A percentile compares a stretch with the other conserved stretches of the same genome.
These are phyloP conservation scores for Tetrapyrgos nigripes DNA, from an alignment of 1,284 basidiomycete genomes.

Conservation along the genomic window DNA sequence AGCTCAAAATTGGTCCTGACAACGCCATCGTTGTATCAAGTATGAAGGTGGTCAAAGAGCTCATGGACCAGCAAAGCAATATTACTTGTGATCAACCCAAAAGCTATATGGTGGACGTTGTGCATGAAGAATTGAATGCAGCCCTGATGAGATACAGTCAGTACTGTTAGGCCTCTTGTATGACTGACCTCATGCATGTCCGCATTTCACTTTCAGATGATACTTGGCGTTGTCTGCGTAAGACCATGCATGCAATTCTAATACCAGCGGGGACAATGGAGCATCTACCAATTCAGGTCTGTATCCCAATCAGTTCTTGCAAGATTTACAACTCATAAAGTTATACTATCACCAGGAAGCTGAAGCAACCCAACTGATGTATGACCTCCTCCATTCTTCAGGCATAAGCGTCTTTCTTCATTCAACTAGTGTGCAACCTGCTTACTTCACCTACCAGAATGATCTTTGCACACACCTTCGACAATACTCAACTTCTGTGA, in stretches of 20 bases:
- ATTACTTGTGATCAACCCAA: constrained; percentile 28
- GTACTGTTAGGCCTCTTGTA: neutral
- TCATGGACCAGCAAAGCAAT: constrained; percentile 29
- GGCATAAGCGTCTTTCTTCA: neutral
- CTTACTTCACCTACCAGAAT: no score
- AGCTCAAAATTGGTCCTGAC: no score
- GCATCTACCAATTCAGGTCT: constrained; percentile 31
- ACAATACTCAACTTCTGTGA: constrained; percentile 33
- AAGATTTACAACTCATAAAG: no score
- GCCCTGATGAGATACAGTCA: constrained; percentile 1
- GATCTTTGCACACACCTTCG: constrained; percentile 29
- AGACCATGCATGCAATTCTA: constrained; percentile 15
- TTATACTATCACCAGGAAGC: constrained; percentile 8
- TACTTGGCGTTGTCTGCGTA: constrained; percentile 10
- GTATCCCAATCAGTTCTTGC: no score
- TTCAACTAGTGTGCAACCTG: neutral
- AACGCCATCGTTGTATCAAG: constrained; percentile 31
- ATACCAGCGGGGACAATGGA: constrained; percentile 14
- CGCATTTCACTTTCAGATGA: neutral
- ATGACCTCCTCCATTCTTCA: constrained; percentile 23
- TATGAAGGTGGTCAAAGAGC: constrained; percentile 26
- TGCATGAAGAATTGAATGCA: constrained; percentile 5
- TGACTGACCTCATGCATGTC: neutral
- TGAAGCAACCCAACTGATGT: constrained; percentile 20
- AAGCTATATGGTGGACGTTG: constrained; percentile 21